Base-by-base conservation (phyloP, 495 filamentous ascomycete species). In the Neurospora sp. region DNA sequence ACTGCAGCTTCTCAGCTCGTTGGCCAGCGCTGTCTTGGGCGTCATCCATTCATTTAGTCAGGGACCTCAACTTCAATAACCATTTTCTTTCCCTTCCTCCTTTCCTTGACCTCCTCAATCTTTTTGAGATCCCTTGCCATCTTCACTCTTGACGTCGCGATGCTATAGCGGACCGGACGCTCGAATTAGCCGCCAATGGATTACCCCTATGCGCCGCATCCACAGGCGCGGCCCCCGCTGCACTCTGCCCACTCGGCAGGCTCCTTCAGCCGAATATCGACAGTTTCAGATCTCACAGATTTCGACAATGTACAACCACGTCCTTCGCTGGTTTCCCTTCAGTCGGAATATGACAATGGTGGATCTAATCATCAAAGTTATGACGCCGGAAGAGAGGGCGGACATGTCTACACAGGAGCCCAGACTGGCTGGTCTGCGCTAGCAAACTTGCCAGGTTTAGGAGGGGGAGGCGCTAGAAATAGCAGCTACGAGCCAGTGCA, bases 271-370 rank as follows among this genome's bases (percentile, higher is more conserved):
- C 81, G 84, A 73, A 83, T 86, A 70, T 84, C 84, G 38, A 81
- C 78, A 42, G 70, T 86, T 11, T 85, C 83, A 39, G 83, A 85
- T 69, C 77, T 80, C 36, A 74, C 77, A 43, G 81, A 81, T 42
- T 74, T 76, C 42, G 79, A 78, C 59, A 78, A 71, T 62, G 71
- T 83, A 69, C 82, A 77, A 21, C 74, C 78, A 5, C 82, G 83
- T 21, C 83, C 84, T 39, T 84, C 83, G 0, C 79, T 84, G 36
- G 79, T 84, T 7, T 84, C 84, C 40, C 78, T 85, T 15, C 81
- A 81, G 71, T 83, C 84, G 15, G 70, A 74, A 19, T 66, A 66
- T 11, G 79, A 80, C 74, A 76, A 73, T 21, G 73, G 73, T 21
- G 71, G 74, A 2, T 69, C 28, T 2, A 66, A 66, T 66, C 28